These are phyloP conservation scores for Microcyclospora tardicrescens DNA, from an alignment of 2,329 filamentous ascomycete genomes.

Conservation along the genomic window DNA sequence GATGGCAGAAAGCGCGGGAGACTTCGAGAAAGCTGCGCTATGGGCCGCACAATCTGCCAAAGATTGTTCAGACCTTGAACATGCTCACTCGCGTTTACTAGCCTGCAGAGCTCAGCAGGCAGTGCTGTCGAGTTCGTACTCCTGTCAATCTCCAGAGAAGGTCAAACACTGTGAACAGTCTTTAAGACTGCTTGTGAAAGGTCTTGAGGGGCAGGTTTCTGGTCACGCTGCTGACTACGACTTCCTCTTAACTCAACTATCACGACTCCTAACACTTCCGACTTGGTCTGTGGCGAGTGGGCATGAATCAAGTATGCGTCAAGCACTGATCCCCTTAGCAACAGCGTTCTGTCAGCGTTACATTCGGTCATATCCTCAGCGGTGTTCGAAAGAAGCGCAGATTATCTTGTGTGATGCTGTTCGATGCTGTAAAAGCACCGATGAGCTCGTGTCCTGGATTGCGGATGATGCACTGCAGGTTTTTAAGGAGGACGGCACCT, in stretches of 20 bases:
- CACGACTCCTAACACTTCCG: background rate
- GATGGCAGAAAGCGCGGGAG: conserved; percentile 1
- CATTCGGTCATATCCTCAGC: conserved; percentile 11
- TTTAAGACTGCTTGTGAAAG: background rate
- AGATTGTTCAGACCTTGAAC: background rate
- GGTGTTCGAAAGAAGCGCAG: conserved; percentile 5
- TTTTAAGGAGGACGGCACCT: conserved; percentile 45
- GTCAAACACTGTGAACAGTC: too few relatives aligned
- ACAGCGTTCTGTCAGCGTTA: conserved; percentile 18
- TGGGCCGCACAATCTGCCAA: conserved; percentile 1
- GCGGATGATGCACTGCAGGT: conserved; percentile 49
- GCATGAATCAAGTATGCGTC: background rate
- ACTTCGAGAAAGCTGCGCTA: background rate
- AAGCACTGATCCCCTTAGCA: conserved; percentile 5
- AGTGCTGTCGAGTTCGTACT: too few relatives aligned
- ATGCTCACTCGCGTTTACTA: background rate
- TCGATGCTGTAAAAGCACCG: conserved; percentile 6
- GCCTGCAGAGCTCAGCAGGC: too few relatives aligned
- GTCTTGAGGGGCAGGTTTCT: conserved; percentile 4
- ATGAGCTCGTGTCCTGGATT: conserved; percentile 15
- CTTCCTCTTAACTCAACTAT: conserved; percentile 11
- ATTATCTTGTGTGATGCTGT: conserved; percentile 13
- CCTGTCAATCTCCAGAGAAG: too few relatives aligned
- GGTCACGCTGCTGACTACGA: conserved; percentile 17
- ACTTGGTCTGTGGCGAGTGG: background rate